Evolutionary conservation across 2,329 filamentous ascomycete species (phyloP), one percentile per base, ranked within the genome.

Genomic region (Fusarium graminum): DNA sequence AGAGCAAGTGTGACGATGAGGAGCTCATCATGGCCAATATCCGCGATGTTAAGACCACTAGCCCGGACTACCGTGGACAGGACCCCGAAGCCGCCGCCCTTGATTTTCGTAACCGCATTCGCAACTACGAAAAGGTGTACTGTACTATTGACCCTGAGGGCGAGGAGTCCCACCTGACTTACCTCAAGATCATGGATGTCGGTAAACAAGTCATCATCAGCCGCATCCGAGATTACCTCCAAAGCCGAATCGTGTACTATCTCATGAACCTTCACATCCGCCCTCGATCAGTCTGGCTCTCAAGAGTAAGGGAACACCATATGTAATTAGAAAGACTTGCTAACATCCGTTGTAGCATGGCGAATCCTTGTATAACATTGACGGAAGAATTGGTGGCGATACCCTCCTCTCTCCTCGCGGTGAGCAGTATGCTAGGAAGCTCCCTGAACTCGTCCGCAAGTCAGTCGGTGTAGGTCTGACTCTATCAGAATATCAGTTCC

Each of bases 181-280:
- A 97, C 76, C 90, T 98, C 76, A 98, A 99, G 81, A 91, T 99
- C 75, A 96, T 98, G 85, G 90, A 99, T 74, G 93, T 98, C 13
- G 94, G 95, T 59, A 92, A 92, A 70, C 93, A 97, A 75, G 94
- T 98, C 75, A 95, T 98, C 74, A 98, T 99, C 86, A 99, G 98
- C 81, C 90, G 92, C 75, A 97, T 99, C 74, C 90, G 93, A 76
- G 95, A 99, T 79, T 99, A 99, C 75, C 85, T 99, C 28, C 95
- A 97, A 77, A 97, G 93, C 77, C 90, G 95, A 58, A 90, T 99
- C 42, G 94, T 99, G 43, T 99, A 99, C 80, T 99, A 97, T 77
- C 88, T 98, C 59, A 97, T 98, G 90, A 99, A 98, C 77, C 85
- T 99, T 38, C 95, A 99, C 80, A 99, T 99, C 78, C 94, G 94